Base-by-base conservation (phyloP, 1,284 basidiomycete species). In the Ganoderma lucidum region DNA sequence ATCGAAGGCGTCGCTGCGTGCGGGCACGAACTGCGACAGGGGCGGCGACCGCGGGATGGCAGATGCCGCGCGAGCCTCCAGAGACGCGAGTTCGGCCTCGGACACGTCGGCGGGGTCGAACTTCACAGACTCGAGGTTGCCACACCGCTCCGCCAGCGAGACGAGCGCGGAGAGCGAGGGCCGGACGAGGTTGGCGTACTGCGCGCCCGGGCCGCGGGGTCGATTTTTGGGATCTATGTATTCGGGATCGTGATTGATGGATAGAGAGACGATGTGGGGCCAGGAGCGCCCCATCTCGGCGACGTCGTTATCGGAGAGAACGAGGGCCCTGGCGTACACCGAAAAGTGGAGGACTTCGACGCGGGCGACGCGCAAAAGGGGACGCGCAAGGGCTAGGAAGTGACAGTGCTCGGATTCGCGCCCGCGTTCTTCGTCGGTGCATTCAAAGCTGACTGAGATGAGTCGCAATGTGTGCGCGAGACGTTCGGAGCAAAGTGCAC, bases 91-190 rank as follows among this genome's bases (percentile, higher is more conserved):
- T 14, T 30, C 51, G 28, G 12, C 12, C 28, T 55, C 51, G 23
- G 51, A 55, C 51, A 55, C 51, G 51, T 55, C 28, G 12, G 51
- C 51, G 3, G 51, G 51, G 30, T 55, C 51, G 51, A 55, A 55
- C 28, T 55, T 55, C 51, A 55, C 32, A 28, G 51, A 55, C 15
- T 55, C 51, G 28, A 55, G 51, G 30, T 1, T 0, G 51, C 23
- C 4, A 30, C 51, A 55, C 30, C 6, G 51, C 30, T 55, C 51
- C 2, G 28, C 51, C 4, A 55, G 51, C 1, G 28, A 55, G 12
- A 55, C 14, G 5, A 30, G 51, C 14, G 51, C 51, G 10, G 51
- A 55, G 3, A 55, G 51, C 28, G 51, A 55, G 51, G 51, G 51
- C 3, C 51, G 28, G 51, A 55, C 19, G 51, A 30, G 28, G 28